Evolutionary conservation across 192 early-diverging fungal species (phyloP).

Genomic region (Entomortierella beljakovae): DNA sequence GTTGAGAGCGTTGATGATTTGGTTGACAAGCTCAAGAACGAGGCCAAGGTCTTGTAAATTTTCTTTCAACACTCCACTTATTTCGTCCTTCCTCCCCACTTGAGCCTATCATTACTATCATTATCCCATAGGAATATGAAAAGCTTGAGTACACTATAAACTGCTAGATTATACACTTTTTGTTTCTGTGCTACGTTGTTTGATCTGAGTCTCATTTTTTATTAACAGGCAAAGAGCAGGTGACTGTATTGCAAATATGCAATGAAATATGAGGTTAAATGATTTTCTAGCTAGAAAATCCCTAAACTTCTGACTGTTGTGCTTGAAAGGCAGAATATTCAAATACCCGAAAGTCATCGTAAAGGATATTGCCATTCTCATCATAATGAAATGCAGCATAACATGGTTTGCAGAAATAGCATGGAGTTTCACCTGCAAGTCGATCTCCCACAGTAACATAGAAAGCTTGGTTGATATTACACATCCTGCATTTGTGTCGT

Average conservation of each 20-base stretch:
- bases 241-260: no score
- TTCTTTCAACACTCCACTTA: no score
- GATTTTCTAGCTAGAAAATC: neutral
- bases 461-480: constrained; percentile 67
- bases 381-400: constrained; percentile 79
- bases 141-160: no score
- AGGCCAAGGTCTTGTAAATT: constrained; percentile 55
- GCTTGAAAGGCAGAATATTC: neutral
- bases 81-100: no score
- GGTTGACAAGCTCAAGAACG: constrained; percentile 83
- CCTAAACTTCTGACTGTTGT: no score
- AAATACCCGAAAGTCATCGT: constrained; percentile 60
- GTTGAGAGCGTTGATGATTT: constrained; percentile 95
- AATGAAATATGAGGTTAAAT: no score
- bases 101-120: no score
- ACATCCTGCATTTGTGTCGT: constrained; percentile 73
- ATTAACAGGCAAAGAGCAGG: no score
- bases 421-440: constrained; percentile 73
- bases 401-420: constrained; percentile 79
- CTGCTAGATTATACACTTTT: no score
- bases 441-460: constrained; percentile 79
- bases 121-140: no score
- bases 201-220: no score
- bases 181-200: no score
- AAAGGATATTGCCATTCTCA: constrained; percentile 61